phyloP scores from a whole-genome alignment of 345 rosid genomes.

The Hibiscus syriacus region DNA sequence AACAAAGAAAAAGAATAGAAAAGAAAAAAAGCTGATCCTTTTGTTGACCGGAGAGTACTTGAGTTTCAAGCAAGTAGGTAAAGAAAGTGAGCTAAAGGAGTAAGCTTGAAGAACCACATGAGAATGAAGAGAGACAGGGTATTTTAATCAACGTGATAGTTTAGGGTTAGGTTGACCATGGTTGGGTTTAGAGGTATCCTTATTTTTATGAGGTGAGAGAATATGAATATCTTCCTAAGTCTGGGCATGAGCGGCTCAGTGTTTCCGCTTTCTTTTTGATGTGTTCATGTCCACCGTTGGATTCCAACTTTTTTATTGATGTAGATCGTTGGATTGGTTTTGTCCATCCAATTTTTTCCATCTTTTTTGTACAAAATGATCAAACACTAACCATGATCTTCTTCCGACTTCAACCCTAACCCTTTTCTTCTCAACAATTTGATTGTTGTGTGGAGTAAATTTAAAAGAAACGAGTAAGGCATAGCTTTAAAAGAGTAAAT shows the following conservation, averaged over 20 bases:
- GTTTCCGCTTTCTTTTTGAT: constrained; percentile 46
- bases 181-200: constrained; percentile 24
- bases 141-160: background rate
- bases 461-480: background rate
- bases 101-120: background rate
- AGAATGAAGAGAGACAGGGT: background rate
- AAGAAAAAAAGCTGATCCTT: background rate
- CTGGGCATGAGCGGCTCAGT: constrained; percentile 73
- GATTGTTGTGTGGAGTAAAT: background rate
- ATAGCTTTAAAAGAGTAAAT: background rate
- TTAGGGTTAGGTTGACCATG: constrained; percentile 22
- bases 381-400: background rate
- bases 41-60: constrained; percentile 2
- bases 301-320: constrained; percentile 14
- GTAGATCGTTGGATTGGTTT: constrained; percentile 19
- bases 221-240: constrained; percentile 50
- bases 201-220: background rate
- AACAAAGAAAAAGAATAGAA: background rate
- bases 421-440: background rate
- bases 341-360: constrained; percentile 9
- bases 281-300: constrained; percentile 18
- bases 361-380: constrained; percentile 1
- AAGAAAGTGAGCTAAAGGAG: background rate
- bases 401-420: background rate
- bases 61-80: background rate